These are phyloP conservation scores for Raphanus raphanistrum DNA, from an alignment of 345 rosid species.

Conservation along the genomic window DNA sequence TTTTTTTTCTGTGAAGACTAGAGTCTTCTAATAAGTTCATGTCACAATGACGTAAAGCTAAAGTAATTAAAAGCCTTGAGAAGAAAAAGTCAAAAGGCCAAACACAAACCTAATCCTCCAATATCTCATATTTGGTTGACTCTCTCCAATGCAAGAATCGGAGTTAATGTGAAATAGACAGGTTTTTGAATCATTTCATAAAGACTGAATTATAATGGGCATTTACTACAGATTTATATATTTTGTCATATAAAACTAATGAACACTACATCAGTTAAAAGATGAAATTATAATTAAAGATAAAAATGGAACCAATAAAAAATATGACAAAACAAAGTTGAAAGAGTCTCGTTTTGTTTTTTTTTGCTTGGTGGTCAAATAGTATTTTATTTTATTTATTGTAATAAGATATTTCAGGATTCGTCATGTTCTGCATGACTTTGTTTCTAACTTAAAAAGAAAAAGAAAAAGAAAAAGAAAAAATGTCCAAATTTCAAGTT, in stretches of 20 bases:
- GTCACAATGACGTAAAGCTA: conserved; percentile 33
- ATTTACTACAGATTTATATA: not conserved
- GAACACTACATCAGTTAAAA: not conserved
- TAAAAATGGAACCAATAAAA: not conserved
- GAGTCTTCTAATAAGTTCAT: conserved; percentile 2
- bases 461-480: not conserved
- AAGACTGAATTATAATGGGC: not conserved
- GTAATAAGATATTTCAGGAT: conserved; percentile 2
- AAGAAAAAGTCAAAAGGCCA: conserved; percentile 32
- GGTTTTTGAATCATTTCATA: not conserved
- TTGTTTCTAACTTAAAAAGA: conserved; percentile 8
- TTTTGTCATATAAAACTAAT: too few species aligned
- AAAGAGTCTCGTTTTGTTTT: conserved; percentile 19
- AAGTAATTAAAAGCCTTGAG: conserved; percentile 13
- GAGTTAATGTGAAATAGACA: conserved; percentile 25
- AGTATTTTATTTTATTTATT: not conserved
- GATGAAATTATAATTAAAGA: not conserved
- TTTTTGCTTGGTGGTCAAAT: conserved; percentile 14
- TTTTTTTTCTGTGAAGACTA: not conserved
- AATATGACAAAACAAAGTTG: not conserved
- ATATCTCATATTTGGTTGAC: conserved; percentile 31
- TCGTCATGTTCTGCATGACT: conserved; percentile 30
- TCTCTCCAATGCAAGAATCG: not conserved
- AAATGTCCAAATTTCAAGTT: not conserved
- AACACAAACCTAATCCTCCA: conserved; percentile 42